Evolutionary conservation across 164 flowering plant genomes (phyloP), one percentile per base, ranked within the genome.

Genomic region (Sedum album): DNA sequence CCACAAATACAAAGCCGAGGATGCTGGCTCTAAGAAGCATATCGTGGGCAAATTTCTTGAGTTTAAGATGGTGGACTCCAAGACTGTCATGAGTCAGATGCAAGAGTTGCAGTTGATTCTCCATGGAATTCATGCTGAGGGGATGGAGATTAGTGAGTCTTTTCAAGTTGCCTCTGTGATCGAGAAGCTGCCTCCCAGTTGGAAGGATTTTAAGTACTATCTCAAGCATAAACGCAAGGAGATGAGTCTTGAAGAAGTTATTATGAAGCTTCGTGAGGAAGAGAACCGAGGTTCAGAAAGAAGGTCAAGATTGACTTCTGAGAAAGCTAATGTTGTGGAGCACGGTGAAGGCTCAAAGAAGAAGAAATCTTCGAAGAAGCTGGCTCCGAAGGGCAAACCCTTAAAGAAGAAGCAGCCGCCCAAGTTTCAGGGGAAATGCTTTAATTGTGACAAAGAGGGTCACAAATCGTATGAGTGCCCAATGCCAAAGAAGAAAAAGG

Each of bases 61-160:
- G 8, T 41, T 7, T 35, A 35, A 35, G 7, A 35, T 35, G 3
- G 38, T 7, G 38, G 38, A 35, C 38, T 35, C 38, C 46, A 48
- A 48, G 21, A 48, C 23, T 18, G 23, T 17, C 9, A 9, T 18
- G 20, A 48, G 21, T 48, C 53, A 48, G 53, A 48, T 48, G 53
- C 53, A 48, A 17, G 21, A 48, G 53, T 6, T 48, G 53, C 53
- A 20, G 21, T 2, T 65, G 11, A 20, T 65, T 25, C 0, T 66
- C 23, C 68, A 66, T 66, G 68, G 41, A 28, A 66, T 66, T n/a
- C 68, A 39, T 66, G 68, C 9, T n/a, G 68, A 66, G 10, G 53
- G 53, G 0, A 39, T 66, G 48, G 0, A 14, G 20, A 2, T 66
- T 0, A 26, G n/a, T 66, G 68, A 66, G 39, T 66, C 49, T 0